phyloP scores from a whole-genome alignment of 208 protist species.

The Angomonas ambiguus region DNA sequence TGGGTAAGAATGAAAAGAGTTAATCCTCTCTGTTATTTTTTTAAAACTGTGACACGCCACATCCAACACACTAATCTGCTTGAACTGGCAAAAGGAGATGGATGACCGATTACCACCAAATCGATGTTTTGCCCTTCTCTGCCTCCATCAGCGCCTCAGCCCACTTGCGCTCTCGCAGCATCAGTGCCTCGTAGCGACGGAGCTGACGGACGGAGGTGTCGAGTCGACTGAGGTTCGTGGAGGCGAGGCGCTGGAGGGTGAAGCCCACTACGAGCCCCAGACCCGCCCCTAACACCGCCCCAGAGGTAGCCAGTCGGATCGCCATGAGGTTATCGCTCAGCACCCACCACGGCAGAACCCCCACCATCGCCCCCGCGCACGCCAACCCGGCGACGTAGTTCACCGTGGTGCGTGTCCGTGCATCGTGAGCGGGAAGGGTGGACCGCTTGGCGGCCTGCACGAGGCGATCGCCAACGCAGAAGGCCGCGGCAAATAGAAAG shows the following conservation, averaged over 20 bases:
- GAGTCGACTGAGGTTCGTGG: slow-evolving; percentile 62
- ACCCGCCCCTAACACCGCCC: slow-evolving; percentile 50
- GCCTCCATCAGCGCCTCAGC: slow-evolving; percentile 36
- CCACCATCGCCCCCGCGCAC: slow-evolving; percentile 67
- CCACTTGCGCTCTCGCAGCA: slow-evolving; percentile 67
- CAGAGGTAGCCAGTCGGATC: slow-evolving; percentile 53
- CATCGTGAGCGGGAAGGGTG: slow-evolving; percentile 58
- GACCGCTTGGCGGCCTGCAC: slow-evolving; percentile 36
- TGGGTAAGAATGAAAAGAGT: too few relatives aligned
- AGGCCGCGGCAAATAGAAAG: slow-evolving; percentile 50
- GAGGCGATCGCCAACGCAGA: slow-evolving; percentile 69
- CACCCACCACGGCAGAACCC: slow-evolving; percentile 85
- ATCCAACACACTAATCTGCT: too few relatives aligned
- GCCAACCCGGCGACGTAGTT: slow-evolving; percentile 75
- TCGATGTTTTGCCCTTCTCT: slow-evolving; percentile 21
- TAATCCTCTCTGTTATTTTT: too few relatives aligned
- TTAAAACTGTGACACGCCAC: too few relatives aligned
- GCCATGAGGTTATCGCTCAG: slow-evolving; percentile 60
- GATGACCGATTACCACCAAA: slow-evolving; percentile 91
- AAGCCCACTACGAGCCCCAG: slow-evolving; percentile 60
- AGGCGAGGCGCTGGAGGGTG: slow-evolving; percentile 49
- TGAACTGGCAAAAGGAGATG: too few relatives aligned
- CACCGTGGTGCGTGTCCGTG: slow-evolving; percentile 42
- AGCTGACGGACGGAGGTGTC: slow-evolving; percentile 69
- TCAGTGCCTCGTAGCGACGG: slow-evolving; percentile 78